Evolutionary conservation across 2,329 filamentous ascomycete genomes (phyloP).

Genomic region (Xylariales sp.): DNA sequence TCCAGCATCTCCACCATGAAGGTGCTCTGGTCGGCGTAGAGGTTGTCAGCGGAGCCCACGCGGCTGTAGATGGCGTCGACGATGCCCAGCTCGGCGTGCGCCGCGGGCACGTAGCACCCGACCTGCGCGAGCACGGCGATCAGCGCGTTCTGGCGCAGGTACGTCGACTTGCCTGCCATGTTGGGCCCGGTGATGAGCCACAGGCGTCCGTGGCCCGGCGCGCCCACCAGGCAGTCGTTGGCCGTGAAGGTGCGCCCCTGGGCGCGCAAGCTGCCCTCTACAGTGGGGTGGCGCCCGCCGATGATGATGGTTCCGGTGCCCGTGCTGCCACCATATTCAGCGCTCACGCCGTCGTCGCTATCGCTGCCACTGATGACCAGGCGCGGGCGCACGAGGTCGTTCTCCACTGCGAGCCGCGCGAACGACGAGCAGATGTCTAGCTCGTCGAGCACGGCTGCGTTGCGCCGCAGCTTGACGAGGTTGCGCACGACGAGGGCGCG

Average conservation of each 20-base stretch:
- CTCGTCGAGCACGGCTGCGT: slow-evolving; percentile 88
- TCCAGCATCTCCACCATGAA: slow-evolving; percentile 99
- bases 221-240: slow-evolving; percentile 83
- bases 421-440: slow-evolving; percentile 88
- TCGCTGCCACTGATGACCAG: slow-evolving; percentile 47
- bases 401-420: slow-evolving; percentile 71
- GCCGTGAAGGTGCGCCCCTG: slow-evolving; percentile 77
- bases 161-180: slow-evolving; percentile 97
- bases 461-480: slow-evolving; percentile 80
- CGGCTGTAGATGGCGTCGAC: slow-evolving; percentile 97
- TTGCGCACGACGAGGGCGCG: slow-evolving; percentile 74
- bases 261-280: slow-evolving; percentile 75
- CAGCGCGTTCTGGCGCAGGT: slow-evolving; percentile 89
- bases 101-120: slow-evolving; percentile 87
- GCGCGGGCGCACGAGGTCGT: slow-evolving; percentile 67
- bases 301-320: slow-evolving; percentile 68
- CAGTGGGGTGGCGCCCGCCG: slow-evolving; percentile 86
- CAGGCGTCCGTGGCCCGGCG: slow-evolving; percentile 56
- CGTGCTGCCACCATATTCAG: slow-evolving; percentile 1
- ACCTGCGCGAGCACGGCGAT: slow-evolving; percentile 92
- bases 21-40: slow-evolving; percentile 92
- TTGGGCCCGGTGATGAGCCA: slow-evolving; percentile 81
- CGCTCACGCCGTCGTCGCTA: background rate
- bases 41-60: slow-evolving; percentile 88
- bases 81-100: slow-evolving; percentile 78